A percentile compares a stretch with the other conserved stretches of the same genome.
Evolutionary conservation across 1,284 basidiomycete species (phyloP).

Genomic region (Boletus albobrunnescens): DNA sequence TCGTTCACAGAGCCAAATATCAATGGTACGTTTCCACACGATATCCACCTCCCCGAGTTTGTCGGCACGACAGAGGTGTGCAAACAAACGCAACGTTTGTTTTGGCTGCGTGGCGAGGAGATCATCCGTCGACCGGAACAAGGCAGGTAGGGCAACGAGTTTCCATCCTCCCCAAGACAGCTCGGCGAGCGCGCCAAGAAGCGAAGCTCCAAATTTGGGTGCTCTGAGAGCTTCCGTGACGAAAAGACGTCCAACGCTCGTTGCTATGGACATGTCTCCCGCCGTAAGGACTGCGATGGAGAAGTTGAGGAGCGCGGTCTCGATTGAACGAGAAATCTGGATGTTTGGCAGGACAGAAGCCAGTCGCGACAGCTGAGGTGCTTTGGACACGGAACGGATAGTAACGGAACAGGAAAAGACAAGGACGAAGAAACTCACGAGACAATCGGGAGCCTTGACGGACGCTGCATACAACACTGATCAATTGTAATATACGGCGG

Average conservation of each 20-base stretch:
- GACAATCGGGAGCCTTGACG: conserved; percentile 62
- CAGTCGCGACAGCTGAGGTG: conserved; percentile 46
- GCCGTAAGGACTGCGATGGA: conserved; percentile 50
- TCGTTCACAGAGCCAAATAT: conserved; percentile 39
- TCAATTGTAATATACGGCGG: conserved; percentile 44
- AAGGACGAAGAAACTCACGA: conserved; percentile 37
- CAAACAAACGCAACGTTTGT: conserved; percentile 47
- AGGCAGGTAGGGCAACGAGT: conserved; percentile 52
- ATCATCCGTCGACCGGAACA: conserved; percentile 49
- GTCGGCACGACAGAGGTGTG: conserved; percentile 43
- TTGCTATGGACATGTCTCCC: conserved; percentile 63
- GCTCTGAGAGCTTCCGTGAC: conserved; percentile 45
- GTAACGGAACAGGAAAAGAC: not conserved
- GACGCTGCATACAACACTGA: conserved; percentile 52
- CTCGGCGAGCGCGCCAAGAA: conserved; percentile 58
- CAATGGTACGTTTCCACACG: conserved; percentile 52
- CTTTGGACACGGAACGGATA: conserved; percentile 28
- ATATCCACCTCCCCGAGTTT: conserved; percentile 53
- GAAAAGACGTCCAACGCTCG: conserved; percentile 55
- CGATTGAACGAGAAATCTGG: conserved; percentile 36
- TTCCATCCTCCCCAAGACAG: conserved; percentile 73
- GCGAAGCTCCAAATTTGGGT: conserved; percentile 45
- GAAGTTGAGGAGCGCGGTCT: conserved; percentile 47
- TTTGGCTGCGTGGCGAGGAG: conserved; percentile 42
- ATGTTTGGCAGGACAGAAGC: conserved; percentile 42